phyloP scores from a whole-genome alignment of 2,329 filamentous ascomycete species.

The Neurospora sp. region DNA sequence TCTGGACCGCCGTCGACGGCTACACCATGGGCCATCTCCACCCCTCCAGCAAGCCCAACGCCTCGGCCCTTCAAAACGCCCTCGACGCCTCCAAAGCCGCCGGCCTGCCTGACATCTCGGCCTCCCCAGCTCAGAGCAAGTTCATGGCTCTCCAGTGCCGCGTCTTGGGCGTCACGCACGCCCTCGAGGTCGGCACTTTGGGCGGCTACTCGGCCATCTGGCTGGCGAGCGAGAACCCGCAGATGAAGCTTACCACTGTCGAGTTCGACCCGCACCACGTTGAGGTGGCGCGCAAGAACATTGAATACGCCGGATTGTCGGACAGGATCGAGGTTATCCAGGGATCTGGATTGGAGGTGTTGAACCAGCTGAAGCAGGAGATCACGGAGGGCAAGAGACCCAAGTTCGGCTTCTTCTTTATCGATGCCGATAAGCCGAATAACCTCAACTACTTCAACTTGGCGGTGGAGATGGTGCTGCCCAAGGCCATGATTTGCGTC shows the following conservation, averaged over 20 bases:
- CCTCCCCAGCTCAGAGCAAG: conserved; percentile 9
- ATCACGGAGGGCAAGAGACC: conserved; percentile 4
- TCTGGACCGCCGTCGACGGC: conserved; percentile 6
- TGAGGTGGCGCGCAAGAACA: conserved; percentile 10
- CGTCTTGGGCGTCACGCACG: conserved; percentile 6
- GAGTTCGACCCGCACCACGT: conserved; percentile 7
- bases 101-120: conserved; percentile 11
- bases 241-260: conserved; percentile 9
- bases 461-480: conserved; percentile 7
- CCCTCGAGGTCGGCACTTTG: conserved; percentile 13
- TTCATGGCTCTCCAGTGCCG: conserved; percentile 11
- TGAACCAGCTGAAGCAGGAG: conserved; percentile 6
- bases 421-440: conserved; percentile 13
- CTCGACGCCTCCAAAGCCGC: conserved; percentile 5
- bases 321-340: conserved; percentile 8
- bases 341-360: conserved; percentile 7
- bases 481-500: conserved; percentile 6
- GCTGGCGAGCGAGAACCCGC: conserved; percentile 12
- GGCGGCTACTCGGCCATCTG: conserved; percentile 14
- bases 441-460: conserved; percentile 13
- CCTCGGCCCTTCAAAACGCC: conserved; percentile 3
- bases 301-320: conserved; percentile 7
- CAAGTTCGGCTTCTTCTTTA: conserved; percentile 10
- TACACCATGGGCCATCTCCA: conserved; percentile 9
- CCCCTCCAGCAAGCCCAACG: conserved; percentile 10